Conservation (phyloP, 148 eudicot genomes). For the Camellia granthamiana region DNA sequence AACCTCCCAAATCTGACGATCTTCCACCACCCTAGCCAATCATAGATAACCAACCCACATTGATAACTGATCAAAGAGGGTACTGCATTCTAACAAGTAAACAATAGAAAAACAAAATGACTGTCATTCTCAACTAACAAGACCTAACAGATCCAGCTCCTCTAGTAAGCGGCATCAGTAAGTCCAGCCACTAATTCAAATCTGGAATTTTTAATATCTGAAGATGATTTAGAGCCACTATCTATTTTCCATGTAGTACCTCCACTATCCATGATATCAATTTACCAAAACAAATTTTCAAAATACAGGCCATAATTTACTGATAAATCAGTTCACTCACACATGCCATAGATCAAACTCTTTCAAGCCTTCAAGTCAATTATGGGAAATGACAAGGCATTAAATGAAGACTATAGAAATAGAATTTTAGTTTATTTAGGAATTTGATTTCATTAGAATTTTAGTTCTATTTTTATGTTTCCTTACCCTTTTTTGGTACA, state of each 20-base stretch:
- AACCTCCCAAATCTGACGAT: conserved; percentile 52
- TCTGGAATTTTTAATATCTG: neutral
- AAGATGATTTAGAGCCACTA: neutral
- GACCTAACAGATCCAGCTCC: neutral
- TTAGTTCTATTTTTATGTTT: too few relatives aligned
- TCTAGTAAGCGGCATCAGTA: neutral
- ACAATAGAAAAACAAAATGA: conserved; percentile 10
- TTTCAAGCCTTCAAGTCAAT: neutral
- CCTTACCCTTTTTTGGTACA: too few relatives aligned
- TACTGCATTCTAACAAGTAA: conserved; percentile 6
- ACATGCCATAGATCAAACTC: neutral
- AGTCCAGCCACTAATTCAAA: neutral
- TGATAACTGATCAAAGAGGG: neutral
- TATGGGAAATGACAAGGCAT: too few relatives aligned
- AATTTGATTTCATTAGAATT: too few relatives aligned
- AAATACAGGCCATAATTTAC: neutral
- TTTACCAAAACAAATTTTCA: neutral
- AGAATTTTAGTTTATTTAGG: too few relatives aligned
- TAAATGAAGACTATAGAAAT: too few relatives aligned
- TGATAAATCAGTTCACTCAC: neutral
- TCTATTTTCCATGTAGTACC: neutral
- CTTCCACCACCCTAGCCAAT: conserved; percentile 46
- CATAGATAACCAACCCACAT: conserved; percentile 1
- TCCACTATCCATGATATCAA: neutral
- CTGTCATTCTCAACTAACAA: conserved; percentile 2